These are phyloP conservation scores for Raffaelea arxii DNA, from an alignment of 2,329 filamentous ascomycete species.

Conservation along the genomic window DNA sequence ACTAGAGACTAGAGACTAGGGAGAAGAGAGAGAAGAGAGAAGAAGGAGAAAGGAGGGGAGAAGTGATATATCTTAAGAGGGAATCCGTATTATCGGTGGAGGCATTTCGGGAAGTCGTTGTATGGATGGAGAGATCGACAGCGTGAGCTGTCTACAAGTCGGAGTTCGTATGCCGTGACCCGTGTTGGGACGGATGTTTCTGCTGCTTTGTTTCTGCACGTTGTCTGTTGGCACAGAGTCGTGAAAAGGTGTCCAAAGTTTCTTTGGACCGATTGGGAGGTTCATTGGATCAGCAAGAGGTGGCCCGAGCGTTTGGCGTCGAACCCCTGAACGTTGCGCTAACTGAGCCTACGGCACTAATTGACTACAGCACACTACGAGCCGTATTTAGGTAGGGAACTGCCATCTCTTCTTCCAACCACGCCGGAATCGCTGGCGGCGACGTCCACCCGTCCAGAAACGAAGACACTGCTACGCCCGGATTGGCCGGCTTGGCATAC, in stretches of 20 bases:
- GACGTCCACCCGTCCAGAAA: conserved; percentile 54
- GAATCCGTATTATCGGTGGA: conserved; percentile 2
- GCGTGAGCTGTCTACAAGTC: neutral
- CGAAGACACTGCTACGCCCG: conserved; percentile 37
- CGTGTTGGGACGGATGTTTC: too few relatives aligned
- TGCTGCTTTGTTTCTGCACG: neutral
- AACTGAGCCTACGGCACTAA: too few relatives aligned
- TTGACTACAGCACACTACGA: too few relatives aligned
- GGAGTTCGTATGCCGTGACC: neutral
- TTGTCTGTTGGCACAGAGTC: neutral
- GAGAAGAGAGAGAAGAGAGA: neutral
- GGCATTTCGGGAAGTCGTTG: conserved; percentile 7
- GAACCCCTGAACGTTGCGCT: too few relatives aligned
- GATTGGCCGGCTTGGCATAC: conserved; percentile 55
- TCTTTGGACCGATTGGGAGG: too few relatives aligned
- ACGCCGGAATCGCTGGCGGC: conserved; percentile 47
- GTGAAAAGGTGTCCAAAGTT: too few relatives aligned
- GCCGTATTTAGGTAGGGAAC: too few relatives aligned
- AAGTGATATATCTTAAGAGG: too few relatives aligned
- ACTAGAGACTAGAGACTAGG: too few relatives aligned
- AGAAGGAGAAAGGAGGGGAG: too few relatives aligned
- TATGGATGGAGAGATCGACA: neutral
- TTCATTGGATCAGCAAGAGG: too few relatives aligned
- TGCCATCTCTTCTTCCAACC: conserved; percentile 47
- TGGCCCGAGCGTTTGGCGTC: neutral